These are phyloP conservation scores for Phaeophleospora eucalypticola DNA, from an alignment of 2,329 filamentous ascomycete species.

Conservation along the genomic window DNA sequence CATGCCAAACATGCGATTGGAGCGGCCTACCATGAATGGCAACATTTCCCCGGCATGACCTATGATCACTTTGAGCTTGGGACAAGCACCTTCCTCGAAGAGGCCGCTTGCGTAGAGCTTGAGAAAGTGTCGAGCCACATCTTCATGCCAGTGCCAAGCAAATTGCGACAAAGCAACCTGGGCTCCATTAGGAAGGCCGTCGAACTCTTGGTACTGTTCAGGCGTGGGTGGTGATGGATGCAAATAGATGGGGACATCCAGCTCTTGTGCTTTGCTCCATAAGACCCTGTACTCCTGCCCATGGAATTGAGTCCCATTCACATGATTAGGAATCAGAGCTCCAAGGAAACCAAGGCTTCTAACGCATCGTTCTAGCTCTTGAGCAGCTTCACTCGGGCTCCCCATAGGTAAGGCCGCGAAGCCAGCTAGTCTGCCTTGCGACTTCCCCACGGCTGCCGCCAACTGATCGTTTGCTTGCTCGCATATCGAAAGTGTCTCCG, in stretches of 20 bases:
- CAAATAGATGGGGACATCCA: conserved; percentile 49
- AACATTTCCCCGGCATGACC: conserved; percentile 56
- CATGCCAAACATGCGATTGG: conserved; percentile 18
- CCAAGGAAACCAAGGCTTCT: conserved; percentile 23
- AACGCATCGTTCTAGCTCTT: conserved; percentile 24
- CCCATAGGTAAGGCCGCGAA: conserved; percentile 29
- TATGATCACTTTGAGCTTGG: conserved; percentile 51
- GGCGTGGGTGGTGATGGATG: conserved; percentile 42
- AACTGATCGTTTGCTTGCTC: conserved; percentile 33
- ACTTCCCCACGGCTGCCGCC: conserved; percentile 25
- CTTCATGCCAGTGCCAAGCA: conserved; percentile 50
- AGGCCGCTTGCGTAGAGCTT: conserved; percentile 50
- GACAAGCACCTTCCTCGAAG: conserved; percentile 54
- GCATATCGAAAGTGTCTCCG: conserved; percentile 25
- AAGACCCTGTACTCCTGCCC: conserved; percentile 21
- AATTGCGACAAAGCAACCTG: conserved; percentile 33
- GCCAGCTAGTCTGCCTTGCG: conserved; percentile 23
- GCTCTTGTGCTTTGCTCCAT: conserved; percentile 30
- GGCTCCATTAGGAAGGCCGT: conserved; percentile 25
- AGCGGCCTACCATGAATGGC: conserved; percentile 51
- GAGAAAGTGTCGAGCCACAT: conserved; percentile 47
- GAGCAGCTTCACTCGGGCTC: conserved; percentile 21
- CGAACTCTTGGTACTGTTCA: conserved; percentile 37
- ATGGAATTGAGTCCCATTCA: conserved; percentile 25
- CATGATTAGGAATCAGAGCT: conserved; percentile 27